phyloP scores from a whole-genome alignment of 2,329 filamentous ascomycete genomes.

The Paraconiothyrium brasiliense region DNA sequence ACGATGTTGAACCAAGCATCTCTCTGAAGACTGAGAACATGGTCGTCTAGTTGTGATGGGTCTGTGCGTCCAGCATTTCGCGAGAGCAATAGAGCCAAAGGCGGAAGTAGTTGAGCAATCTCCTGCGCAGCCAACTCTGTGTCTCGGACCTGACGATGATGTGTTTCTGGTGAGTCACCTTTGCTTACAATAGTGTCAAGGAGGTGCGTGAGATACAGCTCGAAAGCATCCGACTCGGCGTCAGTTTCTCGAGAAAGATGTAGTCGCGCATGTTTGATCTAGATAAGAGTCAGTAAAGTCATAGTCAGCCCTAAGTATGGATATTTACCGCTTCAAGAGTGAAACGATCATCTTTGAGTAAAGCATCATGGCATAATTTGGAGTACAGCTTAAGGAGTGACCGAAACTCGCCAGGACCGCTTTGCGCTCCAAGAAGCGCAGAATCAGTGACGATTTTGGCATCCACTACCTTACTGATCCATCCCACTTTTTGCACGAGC shows the following conservation, averaged over 20 bases:
- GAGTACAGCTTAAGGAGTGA: conserved; percentile 85
- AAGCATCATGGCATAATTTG: conserved; percentile 76
- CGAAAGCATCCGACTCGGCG: conserved; percentile 77
- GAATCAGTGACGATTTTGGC: conserved; percentile 85
- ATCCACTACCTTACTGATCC: conserved; percentile 82
- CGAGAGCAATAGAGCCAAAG: conserved; percentile 85
- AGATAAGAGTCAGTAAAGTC: background rate
- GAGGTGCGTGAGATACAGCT: conserved; percentile 83
- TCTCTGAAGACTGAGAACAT: conserved; percentile 74
- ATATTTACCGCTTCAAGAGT: conserved; percentile 75
- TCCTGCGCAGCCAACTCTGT: conserved; percentile 84
- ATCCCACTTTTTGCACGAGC: conserved; percentile 93
- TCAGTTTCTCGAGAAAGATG: conserved; percentile 77
- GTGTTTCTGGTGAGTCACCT: conserved; percentile 81
- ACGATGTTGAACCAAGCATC: conserved; percentile 99
- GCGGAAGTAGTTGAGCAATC: conserved; percentile 86
- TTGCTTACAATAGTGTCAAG: conserved; percentile 89
- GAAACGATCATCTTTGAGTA: conserved; percentile 72
- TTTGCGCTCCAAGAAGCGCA: conserved; percentile 78
- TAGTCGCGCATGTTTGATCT: conserved; percentile 80
- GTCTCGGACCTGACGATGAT: conserved; percentile 76
- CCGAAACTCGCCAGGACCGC: conserved; percentile 83
- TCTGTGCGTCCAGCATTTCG: conserved; percentile 63
- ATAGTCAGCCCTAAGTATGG: background rate
- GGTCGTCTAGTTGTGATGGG: conserved; percentile 60